These are phyloP conservation scores for Gremmenia infestans DNA, from an alignment of 2,329 filamentous ascomycete genomes.

Conservation along the genomic window DNA sequence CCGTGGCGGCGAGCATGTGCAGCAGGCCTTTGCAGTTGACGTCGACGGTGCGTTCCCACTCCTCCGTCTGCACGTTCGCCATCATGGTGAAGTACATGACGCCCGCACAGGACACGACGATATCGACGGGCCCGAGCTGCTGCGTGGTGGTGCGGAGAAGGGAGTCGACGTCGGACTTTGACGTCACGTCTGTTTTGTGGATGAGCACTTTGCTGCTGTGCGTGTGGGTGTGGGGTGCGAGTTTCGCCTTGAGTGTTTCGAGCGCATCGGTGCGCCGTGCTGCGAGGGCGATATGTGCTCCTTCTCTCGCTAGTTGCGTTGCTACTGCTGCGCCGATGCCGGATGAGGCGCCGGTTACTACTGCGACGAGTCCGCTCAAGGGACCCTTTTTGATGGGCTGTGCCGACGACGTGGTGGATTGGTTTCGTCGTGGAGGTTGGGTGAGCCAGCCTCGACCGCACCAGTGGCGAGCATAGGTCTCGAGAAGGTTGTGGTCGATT, in stretches of 20 bases:
- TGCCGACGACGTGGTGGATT: conserved; percentile 37
- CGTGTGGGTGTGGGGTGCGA: conserved; percentile 36
- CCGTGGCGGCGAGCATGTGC: conserved; percentile 63
- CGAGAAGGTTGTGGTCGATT: conserved; percentile 64
- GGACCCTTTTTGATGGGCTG: conserved; percentile 49
- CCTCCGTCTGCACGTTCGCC: conserved; percentile 66
- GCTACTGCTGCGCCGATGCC: conserved; percentile 75
- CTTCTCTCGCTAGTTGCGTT: conserved; percentile 61
- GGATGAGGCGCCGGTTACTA: conserved; percentile 75
- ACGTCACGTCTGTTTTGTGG: conserved; percentile 68
- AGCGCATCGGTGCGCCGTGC: conserved; percentile 67
- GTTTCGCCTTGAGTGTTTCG: conserved; percentile 58
- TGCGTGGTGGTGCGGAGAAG: conserved; percentile 55
- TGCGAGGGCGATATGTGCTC: conserved; percentile 66
- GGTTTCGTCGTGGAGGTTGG: conserved; percentile 50
- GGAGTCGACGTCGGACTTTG: conserved; percentile 58
- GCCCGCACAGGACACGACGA: conserved; percentile 74
- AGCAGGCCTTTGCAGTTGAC: conserved; percentile 83
- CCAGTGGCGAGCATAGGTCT: conserved; percentile 76
- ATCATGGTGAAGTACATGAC: conserved; percentile 92
- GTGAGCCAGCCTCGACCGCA: conserved; percentile 74
- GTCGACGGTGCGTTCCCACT: conserved; percentile 79
- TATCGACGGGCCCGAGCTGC: conserved; percentile 67
- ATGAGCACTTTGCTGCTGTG: conserved; percentile 61
- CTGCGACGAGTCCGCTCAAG: conserved; percentile 63